Base-by-base conservation (phyloP, 129 eudicot genomes). In the Centaurea solstitialis region DNA sequence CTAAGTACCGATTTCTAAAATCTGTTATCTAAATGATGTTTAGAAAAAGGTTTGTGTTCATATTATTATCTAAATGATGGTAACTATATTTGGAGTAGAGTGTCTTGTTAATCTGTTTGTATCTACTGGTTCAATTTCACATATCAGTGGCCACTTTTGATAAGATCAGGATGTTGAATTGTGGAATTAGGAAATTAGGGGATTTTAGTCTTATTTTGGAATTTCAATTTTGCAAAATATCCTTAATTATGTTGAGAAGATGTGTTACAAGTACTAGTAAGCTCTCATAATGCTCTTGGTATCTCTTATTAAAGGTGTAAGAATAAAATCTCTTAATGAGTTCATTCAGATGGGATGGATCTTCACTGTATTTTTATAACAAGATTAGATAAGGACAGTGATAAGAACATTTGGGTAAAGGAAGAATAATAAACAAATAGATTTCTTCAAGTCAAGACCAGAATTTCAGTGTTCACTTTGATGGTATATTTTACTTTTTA, bases 401-500 rank as follows among this genome's bases (percentile, higher is more conserved):
- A 57, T 57, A 57, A 57, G 22, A 57, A 57, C 9, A n/a, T 22
- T 57, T 0, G 65, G 65, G 23, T 13, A 17, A 17, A 6, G 9
- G 65, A 57, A 17, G 22, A 57, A 57, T 22, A 17, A 53, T 15
- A 53, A 1, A 53, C 5, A 53, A 53, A 17, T 57, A 17, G 65
- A 57, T 57, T 53, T 57, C 18, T 57, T 57, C 22, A 6, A 17
- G 65, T 77, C 94, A 86, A 80, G 90, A 90, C 79, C 94, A 86
- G 87, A 88, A 90, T 79, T 72, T 86, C 47, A 84, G 73, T 74
- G 73, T 77, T 67, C 90, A 82, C 81, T 81, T 80, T 70, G 84
- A 84, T 28, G 97, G 97, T 91, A 86, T 10, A 15, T 38, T n/a
- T n/a, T n/a, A n/a, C n/a, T n/a, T n/a, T n/a, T n/a, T n/a, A n/a